Evolutionary conservation across 768 basidiomycete genomes (phyloP).

Genomic region (Suillus paluster): DNA sequence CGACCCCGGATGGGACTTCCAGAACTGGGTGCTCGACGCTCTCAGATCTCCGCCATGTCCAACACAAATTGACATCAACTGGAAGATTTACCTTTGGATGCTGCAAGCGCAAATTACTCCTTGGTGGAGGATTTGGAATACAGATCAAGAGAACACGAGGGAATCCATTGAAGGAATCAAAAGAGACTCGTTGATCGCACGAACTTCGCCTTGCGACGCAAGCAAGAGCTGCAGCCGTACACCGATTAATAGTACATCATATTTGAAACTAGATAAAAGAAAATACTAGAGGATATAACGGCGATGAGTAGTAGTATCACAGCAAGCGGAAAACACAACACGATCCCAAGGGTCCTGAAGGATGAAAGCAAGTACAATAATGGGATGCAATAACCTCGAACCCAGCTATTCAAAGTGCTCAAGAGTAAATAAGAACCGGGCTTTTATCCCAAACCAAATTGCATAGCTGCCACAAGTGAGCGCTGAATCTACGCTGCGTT

Average conservation of each 20-base stretch:
- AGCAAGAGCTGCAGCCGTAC: neutral
- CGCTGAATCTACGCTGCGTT: too few relatives aligned
- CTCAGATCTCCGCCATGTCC: slow-evolving; percentile 14
- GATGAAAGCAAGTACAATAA: neutral
- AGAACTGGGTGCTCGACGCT: slow-evolving; percentile 33
- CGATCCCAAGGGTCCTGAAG: neutral
- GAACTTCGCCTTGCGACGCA: neutral
- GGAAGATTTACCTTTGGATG: slow-evolving; percentile 15
- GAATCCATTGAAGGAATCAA: neutral
- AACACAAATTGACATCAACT: slow-evolving; percentile 17
- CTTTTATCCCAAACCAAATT: neutral
- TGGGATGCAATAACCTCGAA: too few relatives aligned
- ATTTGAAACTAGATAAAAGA: neutral
- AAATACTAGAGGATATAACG: neutral
- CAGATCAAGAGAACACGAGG: neutral
- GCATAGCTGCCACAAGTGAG: neutral
- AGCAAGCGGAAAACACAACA: neutral
- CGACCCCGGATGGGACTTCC: slow-evolving; percentile 27
- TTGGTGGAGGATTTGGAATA: slow-evolving; percentile 35
- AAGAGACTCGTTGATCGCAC: neutral
- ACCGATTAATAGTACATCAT: too few relatives aligned
- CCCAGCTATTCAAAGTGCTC: too few relatives aligned
- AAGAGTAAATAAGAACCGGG: neutral
- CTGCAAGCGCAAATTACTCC: slow-evolving; percentile 27
- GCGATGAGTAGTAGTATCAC: neutral